phyloP scores from a whole-genome alignment of 176 grass and related monocot species.

The Carex scoparia region DNA sequence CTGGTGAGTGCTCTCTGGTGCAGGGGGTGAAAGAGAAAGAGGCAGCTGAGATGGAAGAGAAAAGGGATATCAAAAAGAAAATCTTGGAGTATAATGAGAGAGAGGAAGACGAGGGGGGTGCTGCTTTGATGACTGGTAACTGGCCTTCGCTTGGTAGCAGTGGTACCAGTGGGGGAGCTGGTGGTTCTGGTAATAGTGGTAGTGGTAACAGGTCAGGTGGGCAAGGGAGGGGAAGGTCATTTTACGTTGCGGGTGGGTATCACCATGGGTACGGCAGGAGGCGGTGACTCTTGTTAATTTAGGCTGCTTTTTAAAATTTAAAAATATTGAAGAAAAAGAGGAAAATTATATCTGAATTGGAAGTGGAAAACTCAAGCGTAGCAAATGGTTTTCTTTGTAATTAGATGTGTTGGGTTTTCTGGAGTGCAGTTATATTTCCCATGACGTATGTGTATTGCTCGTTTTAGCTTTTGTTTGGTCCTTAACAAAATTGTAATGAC shows the following conservation, averaged over 20 bases:
- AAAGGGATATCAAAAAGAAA: conserved; percentile 72
- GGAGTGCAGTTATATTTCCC: background rate
- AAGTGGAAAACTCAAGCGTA: background rate
- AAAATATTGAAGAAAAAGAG: conserved; percentile 13
- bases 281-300: conserved; percentile 37
- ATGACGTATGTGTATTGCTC: background rate
- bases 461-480: background rate
- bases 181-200: conserved; percentile 41
- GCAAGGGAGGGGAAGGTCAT: conserved; percentile 46
- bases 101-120: conserved; percentile 86
- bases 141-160: conserved; percentile 10
- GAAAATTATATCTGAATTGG: background rate
- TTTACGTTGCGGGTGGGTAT: conserved; percentile 65
- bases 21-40: conserved; percentile 91
- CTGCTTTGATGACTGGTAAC: conserved; percentile 36
- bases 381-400: conserved; percentile 7
- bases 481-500: background rate
- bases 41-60: conserved; percentile 86
- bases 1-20: conserved; percentile 76
- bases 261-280: conserved; percentile 84
- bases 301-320: background rate
- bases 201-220: conserved; percentile 50
- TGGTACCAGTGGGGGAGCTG: conserved; percentile 43
- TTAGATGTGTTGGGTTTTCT: conserved; percentile 13
- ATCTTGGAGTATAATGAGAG: conserved; percentile 98